These are phyloP conservation scores for Malus hybrid DNA, from an alignment of 331 rosid species.

Conservation along the genomic window DNA sequence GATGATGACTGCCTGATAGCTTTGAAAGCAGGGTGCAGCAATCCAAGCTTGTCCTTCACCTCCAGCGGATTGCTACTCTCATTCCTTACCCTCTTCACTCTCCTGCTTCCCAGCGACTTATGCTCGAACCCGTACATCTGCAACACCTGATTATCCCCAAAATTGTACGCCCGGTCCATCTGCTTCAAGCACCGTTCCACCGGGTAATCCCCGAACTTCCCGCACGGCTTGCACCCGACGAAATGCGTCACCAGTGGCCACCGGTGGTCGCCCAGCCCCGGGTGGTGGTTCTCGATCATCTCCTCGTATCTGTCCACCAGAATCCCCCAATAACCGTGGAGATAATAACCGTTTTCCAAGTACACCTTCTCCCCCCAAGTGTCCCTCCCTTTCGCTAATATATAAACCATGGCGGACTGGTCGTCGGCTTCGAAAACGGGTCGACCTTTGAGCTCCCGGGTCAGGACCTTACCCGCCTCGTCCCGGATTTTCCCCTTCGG, in stretches of 20 bases:
- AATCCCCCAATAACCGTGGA: constrained; percentile 93
- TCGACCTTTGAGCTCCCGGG: constrained; percentile 58
- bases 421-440: constrained; percentile 95
- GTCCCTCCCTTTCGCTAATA: constrained; percentile 44
- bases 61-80: constrained; percentile 58
- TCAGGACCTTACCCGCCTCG: constrained; percentile 77
- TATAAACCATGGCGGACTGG: constrained; percentile 89
- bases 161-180: constrained; percentile 86
- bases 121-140: constrained; percentile 84
- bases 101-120: constrained; percentile 49
- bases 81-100: constrained; percentile 73
- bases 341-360: constrained; percentile 58
- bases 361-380: constrained; percentile 78
- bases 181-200: constrained; percentile 79
- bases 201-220: constrained; percentile 86
- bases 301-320: constrained; percentile 83
- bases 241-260: constrained; percentile 97
- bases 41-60: constrained; percentile 80
- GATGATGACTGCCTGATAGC: constrained; percentile 50
- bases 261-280: constrained; percentile 83
- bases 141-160: constrained; percentile 82
- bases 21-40: constrained; percentile 81
- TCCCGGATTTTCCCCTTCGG: constrained; percentile 85
- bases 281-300: constrained; percentile 72
- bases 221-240: constrained; percentile 96